Evolutionary conservation across 495 filamentous ascomycete species (phyloP).

Genomic region (Neurospora sp.): DNA sequence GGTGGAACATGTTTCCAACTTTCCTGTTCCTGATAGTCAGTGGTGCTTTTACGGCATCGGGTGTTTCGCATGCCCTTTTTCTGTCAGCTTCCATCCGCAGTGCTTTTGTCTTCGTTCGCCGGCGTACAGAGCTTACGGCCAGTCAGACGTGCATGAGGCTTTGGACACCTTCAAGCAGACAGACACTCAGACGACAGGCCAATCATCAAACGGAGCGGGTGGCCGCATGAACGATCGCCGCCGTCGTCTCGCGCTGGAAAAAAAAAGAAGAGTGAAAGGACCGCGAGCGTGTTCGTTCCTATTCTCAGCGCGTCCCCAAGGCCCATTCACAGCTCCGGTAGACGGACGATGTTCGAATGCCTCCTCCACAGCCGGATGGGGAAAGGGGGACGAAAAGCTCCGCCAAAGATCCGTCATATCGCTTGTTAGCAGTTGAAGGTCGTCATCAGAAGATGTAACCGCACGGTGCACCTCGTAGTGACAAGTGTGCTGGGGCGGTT

Average conservation of each 20-base stretch:
- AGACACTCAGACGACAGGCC: background rate
- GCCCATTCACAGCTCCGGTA: background rate
- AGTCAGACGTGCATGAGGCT: background rate
- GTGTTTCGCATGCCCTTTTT: background rate
- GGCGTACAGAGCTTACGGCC: background rate
- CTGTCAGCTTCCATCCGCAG: background rate
- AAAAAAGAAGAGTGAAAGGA: background rate
- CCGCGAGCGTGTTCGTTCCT: background rate
- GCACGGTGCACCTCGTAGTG: background rate
- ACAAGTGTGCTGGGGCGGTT: background rate
- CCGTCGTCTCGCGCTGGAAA: background rate
- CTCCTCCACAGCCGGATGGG: background rate
- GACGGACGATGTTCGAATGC: background rate
- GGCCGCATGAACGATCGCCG: background rate
- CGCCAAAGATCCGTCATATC: background rate
- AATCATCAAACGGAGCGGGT: background rate
- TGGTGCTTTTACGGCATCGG: background rate
- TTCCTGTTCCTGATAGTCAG: background rate
- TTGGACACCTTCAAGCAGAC: background rate
- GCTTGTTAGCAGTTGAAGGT: background rate
- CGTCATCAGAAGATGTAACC: background rate
- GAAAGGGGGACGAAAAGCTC: background rate
- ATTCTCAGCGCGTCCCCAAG: background rate
- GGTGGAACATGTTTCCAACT: background rate
- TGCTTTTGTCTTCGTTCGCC: background rate